A percentile compares a stretch with the other conserved stretches of the same genome.
Conservation (phyloP, 768 basidiomycete genomes). For the Suillus subaureus region DNA sequence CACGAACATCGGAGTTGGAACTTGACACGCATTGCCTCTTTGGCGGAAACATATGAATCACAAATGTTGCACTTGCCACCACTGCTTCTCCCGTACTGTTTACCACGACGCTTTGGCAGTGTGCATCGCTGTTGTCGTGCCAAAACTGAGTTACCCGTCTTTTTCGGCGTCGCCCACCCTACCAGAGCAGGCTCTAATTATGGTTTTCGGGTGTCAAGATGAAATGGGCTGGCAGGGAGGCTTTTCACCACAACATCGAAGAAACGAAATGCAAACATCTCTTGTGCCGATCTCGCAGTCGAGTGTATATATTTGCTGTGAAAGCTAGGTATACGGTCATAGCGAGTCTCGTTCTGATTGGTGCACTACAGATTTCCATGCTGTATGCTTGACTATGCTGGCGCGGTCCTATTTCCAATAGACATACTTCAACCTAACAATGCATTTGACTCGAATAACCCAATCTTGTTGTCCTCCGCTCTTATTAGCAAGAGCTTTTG, state of each 20-base stretch:
- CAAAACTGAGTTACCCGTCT: constrained; percentile 59
- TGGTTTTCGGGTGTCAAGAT: constrained; percentile 38
- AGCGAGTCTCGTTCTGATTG: background rate
- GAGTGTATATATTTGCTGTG: too few species aligned
- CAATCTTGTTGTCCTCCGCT: background rate
- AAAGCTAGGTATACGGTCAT: too few species aligned
- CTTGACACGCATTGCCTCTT: constrained; percentile 52
- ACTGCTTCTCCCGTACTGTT: constrained; percentile 55
- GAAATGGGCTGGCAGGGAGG: constrained; percentile 63
- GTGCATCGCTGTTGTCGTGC: constrained; percentile 62
- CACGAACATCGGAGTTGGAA: constrained; percentile 54
- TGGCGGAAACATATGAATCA: constrained; percentile 55
- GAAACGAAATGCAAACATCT: too few species aligned
- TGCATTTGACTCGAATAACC: background rate
- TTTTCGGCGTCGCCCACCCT: background rate
- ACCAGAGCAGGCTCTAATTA: background rate
- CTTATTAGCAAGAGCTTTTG: constrained; percentile 57
- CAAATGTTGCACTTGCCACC: constrained; percentile 54
- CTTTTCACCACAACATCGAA: too few species aligned
- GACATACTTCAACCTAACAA: background rate
- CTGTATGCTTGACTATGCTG: background rate
- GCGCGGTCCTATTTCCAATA: background rate
- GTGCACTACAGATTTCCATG: background rate
- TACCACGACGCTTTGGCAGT: constrained; percentile 71
- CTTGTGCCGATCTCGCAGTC: too few species aligned